Evolutionary conservation across 2,329 filamentous ascomycete genomes (phyloP).

Genomic region (Cladophialophora bantiana): DNA sequence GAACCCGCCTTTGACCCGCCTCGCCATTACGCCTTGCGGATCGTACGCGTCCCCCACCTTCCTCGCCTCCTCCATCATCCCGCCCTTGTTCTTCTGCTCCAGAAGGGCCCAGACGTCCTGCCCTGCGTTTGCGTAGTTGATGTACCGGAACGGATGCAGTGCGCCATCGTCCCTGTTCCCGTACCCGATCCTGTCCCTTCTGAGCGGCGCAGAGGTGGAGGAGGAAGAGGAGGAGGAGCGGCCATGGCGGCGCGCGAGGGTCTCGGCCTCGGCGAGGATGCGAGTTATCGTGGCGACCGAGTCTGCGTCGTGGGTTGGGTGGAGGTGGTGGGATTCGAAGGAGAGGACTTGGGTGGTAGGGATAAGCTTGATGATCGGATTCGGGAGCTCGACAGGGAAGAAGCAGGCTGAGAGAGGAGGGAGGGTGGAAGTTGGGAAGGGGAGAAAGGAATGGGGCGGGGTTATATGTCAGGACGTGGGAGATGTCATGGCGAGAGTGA

Average conservation of each 20-base stretch:
- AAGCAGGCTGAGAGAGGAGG: too few relatives aligned
- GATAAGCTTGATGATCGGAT: too few relatives aligned
- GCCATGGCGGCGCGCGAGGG: not conserved
- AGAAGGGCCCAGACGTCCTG: slow-evolving; percentile 6
- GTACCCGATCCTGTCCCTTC: too few relatives aligned
- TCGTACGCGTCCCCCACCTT: not conserved
- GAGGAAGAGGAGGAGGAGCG: too few relatives aligned
- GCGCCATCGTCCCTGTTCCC: not conserved
- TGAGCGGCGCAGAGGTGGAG: too few relatives aligned
- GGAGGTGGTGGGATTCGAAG: slow-evolving; percentile 6
- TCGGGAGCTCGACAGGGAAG: too few relatives aligned
- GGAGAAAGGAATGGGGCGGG: too few relatives aligned
- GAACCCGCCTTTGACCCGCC: not conserved
- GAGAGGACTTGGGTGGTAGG: not conserved
- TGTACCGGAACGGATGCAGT: slow-evolving; percentile 1
- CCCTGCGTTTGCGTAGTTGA: not conserved
- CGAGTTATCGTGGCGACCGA: not conserved
- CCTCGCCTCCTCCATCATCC: not conserved
- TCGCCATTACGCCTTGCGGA: not conserved
- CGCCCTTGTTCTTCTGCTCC: not conserved
- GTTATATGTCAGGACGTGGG: too few relatives aligned
- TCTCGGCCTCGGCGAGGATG: not conserved
- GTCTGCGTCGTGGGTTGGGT: not conserved
- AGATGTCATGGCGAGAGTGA: too few relatives aligned
- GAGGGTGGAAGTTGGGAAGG: too few relatives aligned